These are phyloP conservation scores for Yamadazyma kanchanaburiensis DNA, from an alignment of 1,139 yeast genomes.

Conservation along the genomic window DNA sequence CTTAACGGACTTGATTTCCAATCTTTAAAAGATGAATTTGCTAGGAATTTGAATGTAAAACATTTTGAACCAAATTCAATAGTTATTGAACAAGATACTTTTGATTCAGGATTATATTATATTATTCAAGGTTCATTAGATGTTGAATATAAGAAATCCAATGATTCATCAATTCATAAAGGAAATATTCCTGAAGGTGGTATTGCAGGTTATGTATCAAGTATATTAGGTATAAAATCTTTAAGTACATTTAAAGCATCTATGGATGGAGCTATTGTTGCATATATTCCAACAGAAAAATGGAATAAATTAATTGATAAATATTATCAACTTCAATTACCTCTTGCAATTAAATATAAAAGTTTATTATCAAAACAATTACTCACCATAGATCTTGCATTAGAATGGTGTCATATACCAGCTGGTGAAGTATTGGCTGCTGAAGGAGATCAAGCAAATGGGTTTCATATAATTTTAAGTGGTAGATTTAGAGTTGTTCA, in stretches of 20 bases:
- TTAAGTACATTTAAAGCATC: slow-evolving; percentile 66
- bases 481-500: slow-evolving; percentile 77
- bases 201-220: slow-evolving; percentile 81
- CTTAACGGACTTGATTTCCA: slow-evolving; percentile 14
- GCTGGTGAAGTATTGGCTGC: slow-evolving; percentile 80
- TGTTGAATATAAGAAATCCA: slow-evolving; percentile 27
- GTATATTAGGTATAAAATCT: slow-evolving; percentile 76
- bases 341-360: slow-evolving; percentile 73
- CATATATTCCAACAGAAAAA: slow-evolving; percentile 61
- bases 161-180: slow-evolving; percentile 17
- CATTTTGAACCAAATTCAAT: slow-evolving; percentile 52
- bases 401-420: slow-evolving; percentile 90
- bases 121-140: slow-evolving; percentile 77
- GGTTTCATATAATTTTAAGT: slow-evolving; percentile 85
- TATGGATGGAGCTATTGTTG: slow-evolving; percentile 59
- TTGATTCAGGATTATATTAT: slow-evolving; percentile 72
- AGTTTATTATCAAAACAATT: slow-evolving; percentile 64
- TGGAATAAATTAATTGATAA: slow-evolving; percentile 70
- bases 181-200: slow-evolving; percentile 65
- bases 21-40: slow-evolving; percentile 58
- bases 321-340: slow-evolving; percentile 70
- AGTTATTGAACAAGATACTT: slow-evolving; percentile 61
- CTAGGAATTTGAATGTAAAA: slow-evolving; percentile 57
- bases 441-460: slow-evolving; percentile 88
- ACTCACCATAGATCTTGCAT: slow-evolving; percentile 78